Percentiles rank a stretch among this genome's conserved stretches.
Conservation (phyloP, 768 basidiomycete species). For the Trametes maxima region DNA sequence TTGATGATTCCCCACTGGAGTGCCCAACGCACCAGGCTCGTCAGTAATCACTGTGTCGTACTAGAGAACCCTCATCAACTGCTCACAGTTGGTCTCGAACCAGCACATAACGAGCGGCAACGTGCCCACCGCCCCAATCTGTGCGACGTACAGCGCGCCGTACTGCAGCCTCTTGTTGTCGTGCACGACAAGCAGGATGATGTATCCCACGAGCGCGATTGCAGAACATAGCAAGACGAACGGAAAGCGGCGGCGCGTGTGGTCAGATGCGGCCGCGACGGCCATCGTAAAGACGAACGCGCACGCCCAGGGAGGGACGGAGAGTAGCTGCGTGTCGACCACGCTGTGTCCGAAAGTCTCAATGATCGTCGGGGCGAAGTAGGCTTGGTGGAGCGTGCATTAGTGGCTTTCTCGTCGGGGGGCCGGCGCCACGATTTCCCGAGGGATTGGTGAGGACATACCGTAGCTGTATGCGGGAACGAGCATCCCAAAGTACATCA, state of each 20-base stretch:
- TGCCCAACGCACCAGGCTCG: background rate
- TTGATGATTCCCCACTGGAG: conserved; percentile 28
- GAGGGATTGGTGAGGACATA: conserved; percentile 7
- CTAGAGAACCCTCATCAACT: background rate
- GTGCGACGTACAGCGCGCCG: conserved; percentile 26
- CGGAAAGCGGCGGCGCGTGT: conserved; percentile 23
- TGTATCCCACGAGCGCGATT: conserved; percentile 24
- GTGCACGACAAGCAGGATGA: conserved; percentile 26
- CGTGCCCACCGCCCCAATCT: conserved; percentile 24
- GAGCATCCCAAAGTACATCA: conserved; percentile 36
- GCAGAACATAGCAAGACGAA: conserved; percentile 23
- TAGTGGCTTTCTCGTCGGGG: background rate
- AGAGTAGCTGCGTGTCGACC: conserved; percentile 33
- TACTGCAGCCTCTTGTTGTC: conserved; percentile 26
- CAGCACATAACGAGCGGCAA: conserved; percentile 30
- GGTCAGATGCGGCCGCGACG: conserved; percentile 26
- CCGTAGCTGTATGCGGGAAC: conserved; percentile 33
- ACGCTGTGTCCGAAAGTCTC: conserved; percentile 27
- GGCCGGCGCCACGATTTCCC: no score
- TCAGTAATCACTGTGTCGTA: background rate
- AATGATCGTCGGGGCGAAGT: conserved; percentile 31
- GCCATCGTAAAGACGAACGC: conserved; percentile 30
- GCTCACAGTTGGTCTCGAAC: conserved; percentile 31
- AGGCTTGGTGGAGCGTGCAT: conserved; percentile 9
- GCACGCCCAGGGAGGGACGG: conserved; percentile 34